These are phyloP conservation scores for Tolypocladium ovalisporum DNA, from an alignment of 2,329 filamentous ascomycete species.

Conservation along the genomic window DNA sequence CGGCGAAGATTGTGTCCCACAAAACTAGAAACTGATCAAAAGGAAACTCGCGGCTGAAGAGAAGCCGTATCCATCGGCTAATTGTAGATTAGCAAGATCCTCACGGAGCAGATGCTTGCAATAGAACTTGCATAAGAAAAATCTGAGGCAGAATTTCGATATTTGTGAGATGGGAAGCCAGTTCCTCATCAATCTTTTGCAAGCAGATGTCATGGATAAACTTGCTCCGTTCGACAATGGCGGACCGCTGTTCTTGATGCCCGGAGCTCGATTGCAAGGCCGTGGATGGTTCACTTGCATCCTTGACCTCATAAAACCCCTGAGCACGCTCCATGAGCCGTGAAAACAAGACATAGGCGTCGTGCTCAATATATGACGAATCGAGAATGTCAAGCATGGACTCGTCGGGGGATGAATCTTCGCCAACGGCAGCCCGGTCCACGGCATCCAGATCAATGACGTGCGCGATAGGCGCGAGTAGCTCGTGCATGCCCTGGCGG, in stretches of 20 bases:
- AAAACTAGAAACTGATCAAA: conserved; percentile 74
- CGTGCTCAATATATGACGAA: conserved; percentile 69
- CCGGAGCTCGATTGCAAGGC: conserved; percentile 9
- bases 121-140: conserved; percentile 65
- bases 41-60: conserved; percentile 89
- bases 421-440: conserved; percentile 29
- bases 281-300: conserved; percentile 4
- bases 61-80: conserved; percentile 83
- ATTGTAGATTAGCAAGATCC: not conserved
- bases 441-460: conserved; percentile 75
- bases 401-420: conserved; percentile 28
- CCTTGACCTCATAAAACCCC: conserved; percentile 66
- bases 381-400: conserved; percentile 60
- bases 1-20: conserved; percentile 86
- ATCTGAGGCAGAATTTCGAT: conserved; percentile 94
- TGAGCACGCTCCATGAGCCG: conserved; percentile 81
- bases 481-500: conserved; percentile 97
- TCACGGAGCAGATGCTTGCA: too few relatives aligned
- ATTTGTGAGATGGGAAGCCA: conserved; percentile 67
- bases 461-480: conserved; percentile 81
- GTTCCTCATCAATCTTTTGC: conserved; percentile 68
- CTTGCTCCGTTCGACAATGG: conserved; percentile 75
- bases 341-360: conserved; percentile 77
- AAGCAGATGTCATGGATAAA: conserved; percentile 79
- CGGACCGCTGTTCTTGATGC: conserved; percentile 27